phyloP scores from a whole-genome alignment of 352 stramenopile genomes.

The Pythium aquatile region DNA sequence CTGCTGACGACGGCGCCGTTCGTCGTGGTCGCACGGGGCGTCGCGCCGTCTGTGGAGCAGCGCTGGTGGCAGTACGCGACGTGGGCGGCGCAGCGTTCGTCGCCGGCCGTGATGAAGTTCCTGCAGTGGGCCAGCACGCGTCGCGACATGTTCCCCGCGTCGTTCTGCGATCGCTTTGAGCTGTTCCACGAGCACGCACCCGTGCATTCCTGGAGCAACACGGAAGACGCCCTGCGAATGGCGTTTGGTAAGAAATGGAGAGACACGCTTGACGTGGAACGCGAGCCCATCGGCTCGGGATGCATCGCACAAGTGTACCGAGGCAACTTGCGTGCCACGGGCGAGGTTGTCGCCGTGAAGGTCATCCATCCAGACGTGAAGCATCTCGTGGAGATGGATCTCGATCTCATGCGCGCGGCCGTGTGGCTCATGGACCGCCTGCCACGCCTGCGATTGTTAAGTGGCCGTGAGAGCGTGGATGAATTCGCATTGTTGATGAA shows the following conservation, averaged over 20 bases:
- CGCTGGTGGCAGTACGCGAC: conserved; percentile 69
- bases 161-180: conserved; percentile 90
- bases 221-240: conserved; percentile 68
- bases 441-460: conserved; percentile 64
- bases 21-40: conserved; percentile 30
- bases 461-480: conserved; percentile 72
- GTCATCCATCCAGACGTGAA: conserved; percentile 92
- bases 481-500: conserved; percentile 88
- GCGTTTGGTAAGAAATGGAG: conserved; percentile 88
- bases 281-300: conserved; percentile 84
- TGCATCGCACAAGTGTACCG: conserved; percentile 95
- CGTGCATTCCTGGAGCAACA: conserved; percentile 89
- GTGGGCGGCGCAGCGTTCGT: conserved; percentile 62
- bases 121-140: conserved; percentile 94
- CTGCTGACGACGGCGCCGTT: conserved; percentile 48
- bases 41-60: conserved; percentile 34
- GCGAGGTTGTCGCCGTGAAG: conserved; percentile 88
- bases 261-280: conserved; percentile 51
- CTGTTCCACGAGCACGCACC: conserved; percentile 87
- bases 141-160: conserved; percentile 91
- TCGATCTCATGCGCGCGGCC: conserved; percentile 70
- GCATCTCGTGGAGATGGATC: conserved; percentile 84
- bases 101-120: conserved; percentile 94
- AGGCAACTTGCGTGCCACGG: conserved; percentile 61
- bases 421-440: conserved; percentile 67